A percentile compares a stretch with the other conserved stretches of the same genome.
Conservation (phyloP, 2,329 filamentous ascomycete species). For the Epichloe sylvatica region DNA sequence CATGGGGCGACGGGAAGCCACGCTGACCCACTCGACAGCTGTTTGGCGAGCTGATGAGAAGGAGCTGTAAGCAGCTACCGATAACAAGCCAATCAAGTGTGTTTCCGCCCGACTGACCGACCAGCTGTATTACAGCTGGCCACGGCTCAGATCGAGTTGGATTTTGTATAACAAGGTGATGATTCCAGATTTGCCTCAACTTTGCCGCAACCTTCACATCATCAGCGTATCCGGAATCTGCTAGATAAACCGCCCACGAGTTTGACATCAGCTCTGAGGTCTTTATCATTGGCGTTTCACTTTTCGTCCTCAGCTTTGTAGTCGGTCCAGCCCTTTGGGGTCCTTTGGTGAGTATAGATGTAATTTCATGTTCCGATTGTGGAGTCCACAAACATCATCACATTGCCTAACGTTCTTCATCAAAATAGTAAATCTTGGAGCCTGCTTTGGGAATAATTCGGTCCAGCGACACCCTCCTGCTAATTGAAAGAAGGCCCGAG, state of each 20-base stretch:
- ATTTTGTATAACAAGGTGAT: neutral
- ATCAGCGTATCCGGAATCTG: neutral
- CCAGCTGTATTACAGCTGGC: neutral
- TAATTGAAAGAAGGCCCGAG: conserved; percentile 24
- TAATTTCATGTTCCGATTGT: too few species aligned
- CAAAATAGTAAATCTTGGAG: too few species aligned
- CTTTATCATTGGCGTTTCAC: conserved; percentile 53
- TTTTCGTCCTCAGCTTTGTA: conserved; percentile 43
- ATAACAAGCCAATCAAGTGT: neutral
- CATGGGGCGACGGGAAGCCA: neutral
- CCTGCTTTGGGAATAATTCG: too few species aligned
- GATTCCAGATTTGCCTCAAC: neutral
- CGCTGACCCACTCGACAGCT: neutral
- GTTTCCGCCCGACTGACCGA: neutral
- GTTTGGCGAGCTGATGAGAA: neutral
- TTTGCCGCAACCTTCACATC: neutral
- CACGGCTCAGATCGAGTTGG: neutral
- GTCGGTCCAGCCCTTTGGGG: conserved; percentile 47
- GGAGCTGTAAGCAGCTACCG: neutral
- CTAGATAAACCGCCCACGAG: conserved; percentile 46
- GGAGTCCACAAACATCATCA: too few species aligned
- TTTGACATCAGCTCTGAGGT: conserved; percentile 54
- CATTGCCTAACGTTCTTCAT: too few species aligned
- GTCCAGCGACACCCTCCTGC: too few species aligned
- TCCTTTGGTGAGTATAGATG: conserved; percentile 23